phyloP scores from a whole-genome alignment of 805 yeast genomes.

The Komagataella mondaviorum region DNA sequence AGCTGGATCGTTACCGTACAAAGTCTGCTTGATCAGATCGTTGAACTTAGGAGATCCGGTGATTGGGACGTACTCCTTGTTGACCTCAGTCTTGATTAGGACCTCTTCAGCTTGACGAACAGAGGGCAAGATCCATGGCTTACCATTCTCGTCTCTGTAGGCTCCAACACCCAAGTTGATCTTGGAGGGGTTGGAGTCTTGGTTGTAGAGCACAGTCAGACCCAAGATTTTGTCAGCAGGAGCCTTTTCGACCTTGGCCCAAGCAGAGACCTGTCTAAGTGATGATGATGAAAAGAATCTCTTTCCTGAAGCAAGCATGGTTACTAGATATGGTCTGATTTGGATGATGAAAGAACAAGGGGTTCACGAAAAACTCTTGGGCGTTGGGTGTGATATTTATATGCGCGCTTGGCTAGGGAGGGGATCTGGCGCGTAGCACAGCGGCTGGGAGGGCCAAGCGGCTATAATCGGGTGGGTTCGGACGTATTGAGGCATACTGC shows the following conservation, averaged over 20 bases:
- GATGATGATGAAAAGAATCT: conserved; percentile 52
- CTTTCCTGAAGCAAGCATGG: conserved; percentile 50
- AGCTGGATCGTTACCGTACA: conserved; percentile 52
- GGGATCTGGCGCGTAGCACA: neutral
- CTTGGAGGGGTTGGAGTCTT: conserved; percentile 46
- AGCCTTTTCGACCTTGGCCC: conserved; percentile 24
- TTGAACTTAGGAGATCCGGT: conserved; percentile 64
- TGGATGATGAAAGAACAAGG: conserved; percentile 70
- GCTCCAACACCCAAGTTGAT: conserved; percentile 75
- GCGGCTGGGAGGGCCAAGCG: neutral
- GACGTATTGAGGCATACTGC: neutral
- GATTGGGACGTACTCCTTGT: conserved; percentile 83
- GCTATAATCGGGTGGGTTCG: neutral
- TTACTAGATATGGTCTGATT: conserved; percentile 21
- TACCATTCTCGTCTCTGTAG: conserved; percentile 80
- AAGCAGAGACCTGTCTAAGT: conserved; percentile 13
- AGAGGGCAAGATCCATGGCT: conserved; percentile 79
- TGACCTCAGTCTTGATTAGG: conserved; percentile 31
- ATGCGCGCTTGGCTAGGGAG: neutral
- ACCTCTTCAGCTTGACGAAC: conserved; percentile 52
- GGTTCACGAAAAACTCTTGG: neutral
- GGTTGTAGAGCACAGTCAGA: conserved; percentile 58
- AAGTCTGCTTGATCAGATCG: conserved; percentile 49
- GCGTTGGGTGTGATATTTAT: neutral
- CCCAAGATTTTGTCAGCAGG: conserved; percentile 87